Base-by-base conservation (phyloP, 1,284 basidiomycete species). In the Rhodofomes roseus region DNA sequence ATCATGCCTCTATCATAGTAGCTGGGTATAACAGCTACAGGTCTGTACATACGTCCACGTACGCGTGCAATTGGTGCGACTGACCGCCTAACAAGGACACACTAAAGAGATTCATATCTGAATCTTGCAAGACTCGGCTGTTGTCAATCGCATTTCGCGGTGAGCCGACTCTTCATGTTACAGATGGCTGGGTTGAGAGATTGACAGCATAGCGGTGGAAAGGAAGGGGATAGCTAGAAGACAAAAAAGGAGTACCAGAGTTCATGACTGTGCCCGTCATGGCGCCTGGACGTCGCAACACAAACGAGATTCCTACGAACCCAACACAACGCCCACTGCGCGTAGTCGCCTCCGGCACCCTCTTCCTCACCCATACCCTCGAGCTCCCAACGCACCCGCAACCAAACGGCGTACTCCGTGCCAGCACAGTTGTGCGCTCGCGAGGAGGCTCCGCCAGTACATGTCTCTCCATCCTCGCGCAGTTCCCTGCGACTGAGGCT, bases 351-450 rank as follows among this genome's bases (percentile, higher is more conserved):
- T 86, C 87, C 18, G 90, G 90, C 22, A 89, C 90, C 9, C 79
- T 93, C 43, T 93, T 92, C 70, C 73, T 88, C 50, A 90, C 89
- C 1, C 85, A 91, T 70, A 85, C 83, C 0, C 79, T 93, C 46
- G 76, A 77, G 50, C 68, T 93, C 2, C 81, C 84, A 27, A 70
- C 78, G 16, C 81, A 89, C 62, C 89, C 90, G 1, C 71, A 73
- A n/a, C 82, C 86, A 2, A 76, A 78, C 18, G 77, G 80, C 4
- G 82, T 79, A 9, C 72, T 83, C 2, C 86, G 90, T 41, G 90
- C 90, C 0, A 86, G 89, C 65, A 82, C 86, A 2, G 89, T 92
- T 2, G 71, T 79, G 39, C 82, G 84, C 44, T 72, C 79, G 0
- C 80, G 90, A 51, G 89, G 89, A 18, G 91, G 90, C 6, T 83